A percentile compares a stretch with the other conserved stretches of the same genome.
phyloP scores from a whole-genome alignment of 2,329 filamentous ascomycete species.

The Escovopsis sp. region DNA sequence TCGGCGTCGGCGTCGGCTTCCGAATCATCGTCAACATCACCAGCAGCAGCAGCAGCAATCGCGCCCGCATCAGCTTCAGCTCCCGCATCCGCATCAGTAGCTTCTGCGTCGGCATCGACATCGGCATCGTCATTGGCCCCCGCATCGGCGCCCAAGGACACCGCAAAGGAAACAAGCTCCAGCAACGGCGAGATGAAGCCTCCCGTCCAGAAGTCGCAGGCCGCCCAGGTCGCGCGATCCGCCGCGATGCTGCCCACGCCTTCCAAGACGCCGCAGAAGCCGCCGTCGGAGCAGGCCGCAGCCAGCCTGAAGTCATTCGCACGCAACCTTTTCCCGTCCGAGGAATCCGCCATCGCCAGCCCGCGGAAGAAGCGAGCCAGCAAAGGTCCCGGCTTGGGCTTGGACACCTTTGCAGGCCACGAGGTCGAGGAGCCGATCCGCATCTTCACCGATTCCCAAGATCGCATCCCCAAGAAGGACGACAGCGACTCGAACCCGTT shows the following conservation, averaged over 20 bases:
- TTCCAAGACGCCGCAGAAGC: slow-evolving; percentile 60
- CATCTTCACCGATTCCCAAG: slow-evolving; percentile 68
- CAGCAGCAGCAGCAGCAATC: slow-evolving; percentile 29
- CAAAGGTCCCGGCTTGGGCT: slow-evolving; percentile 37
- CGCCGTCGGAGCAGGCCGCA: slow-evolving; percentile 32
- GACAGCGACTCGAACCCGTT: slow-evolving; percentile 58
- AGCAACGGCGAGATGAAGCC: too few relatives aligned
- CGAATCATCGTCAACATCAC: slow-evolving; percentile 21
- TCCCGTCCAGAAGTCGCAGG: slow-evolving; percentile 11
- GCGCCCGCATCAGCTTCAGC: too few relatives aligned
- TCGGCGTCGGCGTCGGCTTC: too few relatives aligned
- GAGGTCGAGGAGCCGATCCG: slow-evolving; percentile 44
- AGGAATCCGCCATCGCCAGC: slow-evolving; percentile 41
- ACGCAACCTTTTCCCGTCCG: slow-evolving; percentile 45
- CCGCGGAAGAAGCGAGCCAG: slow-evolving; percentile 43
- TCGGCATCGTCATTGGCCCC: slow-evolving; percentile 23
- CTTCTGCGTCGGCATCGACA: slow-evolving; percentile 27
- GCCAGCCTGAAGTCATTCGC: slow-evolving; percentile 39
- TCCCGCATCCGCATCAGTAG: slow-evolving; percentile 20
- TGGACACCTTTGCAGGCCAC: slow-evolving; percentile 43
- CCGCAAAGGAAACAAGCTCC: too few relatives aligned
- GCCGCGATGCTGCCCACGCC: slow-evolving; percentile 58
- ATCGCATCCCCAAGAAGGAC: slow-evolving; percentile 56
- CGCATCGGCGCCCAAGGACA: slow-evolving; percentile 21
- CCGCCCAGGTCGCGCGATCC: slow-evolving; percentile 17